These are phyloP conservation scores for Metschnikowia lunata DNA, from an alignment of 805 yeast genomes.

Conservation along the genomic window DNA sequence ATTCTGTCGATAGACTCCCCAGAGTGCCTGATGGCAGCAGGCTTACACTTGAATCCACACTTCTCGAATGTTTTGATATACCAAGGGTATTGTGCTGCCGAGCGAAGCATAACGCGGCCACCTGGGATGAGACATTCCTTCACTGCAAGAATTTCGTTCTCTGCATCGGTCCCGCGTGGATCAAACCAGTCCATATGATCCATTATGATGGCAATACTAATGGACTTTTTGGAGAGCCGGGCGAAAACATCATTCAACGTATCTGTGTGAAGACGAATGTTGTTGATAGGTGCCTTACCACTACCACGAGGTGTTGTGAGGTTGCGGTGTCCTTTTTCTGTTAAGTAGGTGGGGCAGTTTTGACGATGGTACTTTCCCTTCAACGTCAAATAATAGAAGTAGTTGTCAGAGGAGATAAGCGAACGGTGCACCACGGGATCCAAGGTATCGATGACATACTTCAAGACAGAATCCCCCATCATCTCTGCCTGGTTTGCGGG, in stretches of 20 bases:
- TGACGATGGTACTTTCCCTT: constrained; percentile 53
- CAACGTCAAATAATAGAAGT: constrained; percentile 69
- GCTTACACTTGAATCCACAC: constrained; percentile 61
- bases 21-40: constrained; percentile 63
- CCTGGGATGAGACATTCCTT: constrained; percentile 57
- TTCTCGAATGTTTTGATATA: constrained; percentile 64
- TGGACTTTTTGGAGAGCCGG: constrained; percentile 55
- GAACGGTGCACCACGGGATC: constrained; percentile 69
- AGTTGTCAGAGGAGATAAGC: constrained; percentile 65
- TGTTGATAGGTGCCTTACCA: constrained; percentile 52
- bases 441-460: constrained; percentile 71
- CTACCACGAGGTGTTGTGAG: constrained; percentile 34
- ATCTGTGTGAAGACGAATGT: constrained; percentile 75
- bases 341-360: constrained; percentile 76
- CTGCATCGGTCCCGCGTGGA: constrained; percentile 58
- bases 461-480: constrained; percentile 69
- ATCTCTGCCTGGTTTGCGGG: constrained; percentile 79
- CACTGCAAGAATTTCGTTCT: constrained; percentile 61
- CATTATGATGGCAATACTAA: constrained; percentile 79
- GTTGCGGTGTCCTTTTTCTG: constrained; percentile 50
- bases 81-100: constrained; percentile 76
- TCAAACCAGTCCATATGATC: constrained; percentile 93
- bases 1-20: constrained; percentile 72
- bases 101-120: constrained; percentile 73
- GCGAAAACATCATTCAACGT: constrained; percentile 70